Percentiles rank a stretch among this genome's conserved stretches.
Evolutionary conservation across 768 basidiomycete genomes (phyloP).

Genomic region (Tricholoma furcatifolium): DNA sequence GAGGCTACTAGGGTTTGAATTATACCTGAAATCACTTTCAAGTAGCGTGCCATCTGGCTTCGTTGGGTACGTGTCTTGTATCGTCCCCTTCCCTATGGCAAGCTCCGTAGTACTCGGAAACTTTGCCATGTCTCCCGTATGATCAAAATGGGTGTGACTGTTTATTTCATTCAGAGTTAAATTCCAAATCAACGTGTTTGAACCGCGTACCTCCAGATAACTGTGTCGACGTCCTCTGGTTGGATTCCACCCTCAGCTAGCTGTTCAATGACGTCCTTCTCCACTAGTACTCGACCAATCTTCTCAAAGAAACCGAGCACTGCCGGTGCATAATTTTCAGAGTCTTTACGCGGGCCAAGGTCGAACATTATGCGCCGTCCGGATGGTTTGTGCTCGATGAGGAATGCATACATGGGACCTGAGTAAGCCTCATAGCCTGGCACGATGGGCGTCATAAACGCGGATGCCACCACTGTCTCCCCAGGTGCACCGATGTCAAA

Average conservation of each 20-base stretch:
- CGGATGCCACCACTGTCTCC: background rate
- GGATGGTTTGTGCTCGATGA: slow-evolving; percentile 1
- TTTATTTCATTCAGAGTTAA: background rate
- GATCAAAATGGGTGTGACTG: slow-evolving; percentile 5
- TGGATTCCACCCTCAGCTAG: background rate
- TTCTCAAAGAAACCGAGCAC: background rate
- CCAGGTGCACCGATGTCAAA: background rate
- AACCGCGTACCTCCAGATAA: slow-evolving; percentile 1
- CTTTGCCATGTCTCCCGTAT: slow-evolving; percentile 5
- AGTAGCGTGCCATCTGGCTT: background rate
- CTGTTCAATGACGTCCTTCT: slow-evolving; percentile 3
- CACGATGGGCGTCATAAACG: background rate
- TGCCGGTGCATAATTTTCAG: background rate
- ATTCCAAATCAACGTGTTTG: background rate
- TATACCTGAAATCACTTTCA: slow-evolving; percentile 3
- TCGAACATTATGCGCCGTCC: slow-evolving; percentile 4
- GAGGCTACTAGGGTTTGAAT: background rate
- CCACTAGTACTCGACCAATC: background rate
- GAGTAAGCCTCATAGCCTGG: background rate
- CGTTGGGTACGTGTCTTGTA: background rate
- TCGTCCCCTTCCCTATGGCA: background rate
- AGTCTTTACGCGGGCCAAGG: slow-evolving; percentile 4
- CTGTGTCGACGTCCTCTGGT: background rate
- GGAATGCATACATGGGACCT: background rate
- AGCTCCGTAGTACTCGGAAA: slow-evolving; percentile 1